Evolutionary conservation across 2,329 filamentous ascomycete species (phyloP).

Genomic region (Alternaria triticina): DNA sequence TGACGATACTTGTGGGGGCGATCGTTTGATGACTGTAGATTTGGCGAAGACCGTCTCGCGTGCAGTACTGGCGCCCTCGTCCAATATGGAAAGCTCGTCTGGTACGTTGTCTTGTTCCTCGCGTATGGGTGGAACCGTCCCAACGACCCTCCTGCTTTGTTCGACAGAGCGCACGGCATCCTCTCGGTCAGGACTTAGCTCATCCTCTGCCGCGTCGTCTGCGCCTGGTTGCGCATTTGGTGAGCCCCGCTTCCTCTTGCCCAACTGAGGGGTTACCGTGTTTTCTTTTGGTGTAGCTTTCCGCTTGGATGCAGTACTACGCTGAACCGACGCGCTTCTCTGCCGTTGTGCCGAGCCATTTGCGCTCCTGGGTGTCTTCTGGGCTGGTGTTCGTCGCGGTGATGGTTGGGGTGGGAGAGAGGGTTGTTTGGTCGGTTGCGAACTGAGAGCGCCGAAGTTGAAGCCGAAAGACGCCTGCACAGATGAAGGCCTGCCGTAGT

Average conservation of each 20-base stretch:
- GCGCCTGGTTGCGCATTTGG: constrained; percentile 18
- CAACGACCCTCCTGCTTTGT: constrained; percentile 33
- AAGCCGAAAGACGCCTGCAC: constrained; percentile 60
- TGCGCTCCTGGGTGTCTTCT: constrained; percentile 22
- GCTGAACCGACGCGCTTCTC: constrained; percentile 38
- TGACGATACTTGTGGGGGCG: constrained; percentile 14
- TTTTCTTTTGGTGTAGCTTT: constrained; percentile 22
- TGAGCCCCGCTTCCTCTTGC: constrained; percentile 44
- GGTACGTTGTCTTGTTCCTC: constrained; percentile 35
- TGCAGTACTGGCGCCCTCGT: constrained; percentile 22
- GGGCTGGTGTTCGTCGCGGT: constrained; percentile 34
- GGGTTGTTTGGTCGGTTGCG: constrained; percentile 30
- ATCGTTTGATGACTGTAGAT: constrained; percentile 15
- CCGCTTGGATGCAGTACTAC: constrained; percentile 26
- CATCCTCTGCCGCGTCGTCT: constrained; percentile 37
- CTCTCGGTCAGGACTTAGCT: constrained; percentile 41
- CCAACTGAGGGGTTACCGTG: constrained; percentile 37
- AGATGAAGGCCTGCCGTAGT: constrained; percentile 53
- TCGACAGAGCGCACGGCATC: constrained; percentile 34
- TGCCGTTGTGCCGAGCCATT: constrained; percentile 34
- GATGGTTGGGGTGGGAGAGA: constrained; percentile 34
- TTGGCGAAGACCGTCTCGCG: constrained; percentile 16
- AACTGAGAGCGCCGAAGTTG: constrained; percentile 33
- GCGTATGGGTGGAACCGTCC: constrained; percentile 29
- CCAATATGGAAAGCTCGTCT: constrained; percentile 38